Base-by-base conservation (phyloP, 148 eudicot species). In the Limonium bicolor region DNA sequence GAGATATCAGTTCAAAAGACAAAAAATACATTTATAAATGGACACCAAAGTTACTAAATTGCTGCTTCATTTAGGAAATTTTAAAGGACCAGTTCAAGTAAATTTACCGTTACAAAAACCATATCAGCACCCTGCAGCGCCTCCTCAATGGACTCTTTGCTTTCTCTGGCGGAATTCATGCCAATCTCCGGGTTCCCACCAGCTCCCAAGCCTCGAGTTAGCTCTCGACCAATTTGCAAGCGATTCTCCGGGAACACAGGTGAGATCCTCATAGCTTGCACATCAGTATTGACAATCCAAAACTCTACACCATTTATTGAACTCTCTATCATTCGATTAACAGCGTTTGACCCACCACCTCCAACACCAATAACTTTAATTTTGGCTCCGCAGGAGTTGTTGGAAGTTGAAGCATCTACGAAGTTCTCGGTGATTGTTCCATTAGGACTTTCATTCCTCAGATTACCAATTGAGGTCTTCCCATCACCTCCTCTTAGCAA, bases 291-390 rank as follows among this genome's bases (percentile, higher is more conserved):
- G 21, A 90, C 87, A 35, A 90, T 84, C 95, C 95, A 90, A 51
- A 90, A 90, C 56, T 90, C 99, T 18, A 90, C 95, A 59, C 99
- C 99, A 48, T 73, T 80, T 87, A 90, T 73, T 6, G 85, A 51
- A 41, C 94, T 90, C 68, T 90, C 95, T 5, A 90, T 84, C 99
- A 90, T 84, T 2, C 99, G 78, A 61, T 90, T 90, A 36, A 90
- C 99, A 11, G 95, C 99, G 69, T 90, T 84, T 1, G 99, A 90
- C 43, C 99, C 99, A 31, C 99, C 99, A 42, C 99, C 99, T 27
- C 99, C 99, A 43, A 90, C 93, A 22, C 99, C 99, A 59, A 90
- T 66, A 40, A 90, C 99, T 69, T 90, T 90, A 46, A 90, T 90
- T 50, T 71, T 90, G 15, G 99, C 99, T 64, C 62, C 93, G 54